These are phyloP conservation scores for Aspergillus piperis DNA, from an alignment of 2,329 filamentous ascomycete genomes.

Conservation along the genomic window DNA sequence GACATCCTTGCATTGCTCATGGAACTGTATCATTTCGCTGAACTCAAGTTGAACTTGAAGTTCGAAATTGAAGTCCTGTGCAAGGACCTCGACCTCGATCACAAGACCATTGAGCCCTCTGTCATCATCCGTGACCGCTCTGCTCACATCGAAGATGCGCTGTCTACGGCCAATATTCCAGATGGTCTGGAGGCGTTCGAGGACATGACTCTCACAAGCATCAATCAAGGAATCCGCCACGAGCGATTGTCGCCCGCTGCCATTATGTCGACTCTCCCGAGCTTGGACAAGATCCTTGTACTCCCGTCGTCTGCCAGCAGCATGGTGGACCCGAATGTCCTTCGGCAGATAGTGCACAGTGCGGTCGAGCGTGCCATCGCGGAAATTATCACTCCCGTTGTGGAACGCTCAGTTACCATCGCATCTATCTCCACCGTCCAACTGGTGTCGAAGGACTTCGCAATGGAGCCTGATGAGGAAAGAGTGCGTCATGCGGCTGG, in stretches of 20 bases:
- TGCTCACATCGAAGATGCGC: conserved; percentile 61
- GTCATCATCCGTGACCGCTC: conserved; percentile 78
- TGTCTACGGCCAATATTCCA: conserved; percentile 57
- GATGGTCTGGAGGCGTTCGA: conserved; percentile 81
- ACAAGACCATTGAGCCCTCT: conserved; percentile 86
- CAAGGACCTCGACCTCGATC: conserved; percentile 86
- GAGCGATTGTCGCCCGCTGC: conserved; percentile 75
- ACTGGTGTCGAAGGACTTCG: conserved; percentile 94
- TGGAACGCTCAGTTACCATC: conserved; percentile 96
- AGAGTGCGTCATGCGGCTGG: conserved; percentile 82
- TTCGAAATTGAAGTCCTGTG: conserved; percentile 98
- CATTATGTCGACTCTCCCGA: conserved; percentile 78
- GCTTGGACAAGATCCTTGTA: conserved; percentile 74
- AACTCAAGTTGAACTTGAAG: conserved; percentile 93
- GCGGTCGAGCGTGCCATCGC: conserved; percentile 88
- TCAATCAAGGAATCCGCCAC: conserved; percentile 67
- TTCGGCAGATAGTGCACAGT: conserved; percentile 73
- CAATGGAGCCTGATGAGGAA: conserved; percentile 86
- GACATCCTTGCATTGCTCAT: conserved; percentile 89
- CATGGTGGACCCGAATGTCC: conserved; percentile 68
- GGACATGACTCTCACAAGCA: conserved; percentile 73
- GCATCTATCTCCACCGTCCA: conserved; percentile 95
- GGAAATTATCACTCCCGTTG: conserved; percentile 96
- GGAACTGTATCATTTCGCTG: conserved; percentile 89
- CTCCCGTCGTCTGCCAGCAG: conserved; percentile 78